phyloP scores from a whole-genome alignment of 2,329 filamentous ascomycete genomes.

The Tolypocladium pustulatum region DNA sequence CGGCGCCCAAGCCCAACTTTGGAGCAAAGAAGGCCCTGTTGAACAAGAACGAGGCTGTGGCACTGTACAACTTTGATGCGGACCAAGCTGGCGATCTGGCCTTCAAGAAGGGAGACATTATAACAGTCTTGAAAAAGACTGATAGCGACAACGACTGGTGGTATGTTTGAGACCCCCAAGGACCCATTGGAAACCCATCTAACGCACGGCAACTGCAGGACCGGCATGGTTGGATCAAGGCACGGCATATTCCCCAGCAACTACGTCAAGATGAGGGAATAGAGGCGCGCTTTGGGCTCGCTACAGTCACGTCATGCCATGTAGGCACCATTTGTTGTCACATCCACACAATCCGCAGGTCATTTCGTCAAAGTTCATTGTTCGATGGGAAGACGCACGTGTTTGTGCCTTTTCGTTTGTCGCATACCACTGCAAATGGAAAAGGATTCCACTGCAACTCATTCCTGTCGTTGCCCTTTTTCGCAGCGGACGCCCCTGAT shows the following conservation, averaged over 20 bases:
- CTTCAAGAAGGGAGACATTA: constrained; percentile 96
- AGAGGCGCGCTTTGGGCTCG: not conserved
- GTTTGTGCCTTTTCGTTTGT: not conserved
- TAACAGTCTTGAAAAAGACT: constrained; percentile 89
- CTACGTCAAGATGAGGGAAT: constrained; percentile 58
- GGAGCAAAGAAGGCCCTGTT: constrained; percentile 42
- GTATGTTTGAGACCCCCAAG: constrained; percentile 35
- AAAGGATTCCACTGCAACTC: not conserved
- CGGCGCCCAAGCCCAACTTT: constrained; percentile 85
- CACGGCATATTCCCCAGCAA: constrained; percentile 91
- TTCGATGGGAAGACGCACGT: not conserved
- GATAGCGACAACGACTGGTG: constrained; percentile 96
- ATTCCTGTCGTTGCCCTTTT: not conserved
- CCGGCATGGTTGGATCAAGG: constrained; percentile 72
- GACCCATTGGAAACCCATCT: not conserved
- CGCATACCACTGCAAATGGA: not conserved
- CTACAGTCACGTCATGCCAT: not conserved
- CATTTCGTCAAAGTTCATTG: not conserved
- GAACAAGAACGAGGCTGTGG: constrained; percentile 73
- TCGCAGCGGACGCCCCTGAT: not conserved
- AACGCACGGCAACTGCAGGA: constrained; percentile 40
- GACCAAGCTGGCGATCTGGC: constrained; percentile 86
- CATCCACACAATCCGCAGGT: not conserved
- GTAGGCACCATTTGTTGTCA: not conserved
- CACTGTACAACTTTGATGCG: constrained; percentile 87